Evolutionary conservation across 2,329 filamentous ascomycete genomes (phyloP), one percentile per base, ranked within the genome.

Genomic region (Colletotrichum spaethianum): DNA sequence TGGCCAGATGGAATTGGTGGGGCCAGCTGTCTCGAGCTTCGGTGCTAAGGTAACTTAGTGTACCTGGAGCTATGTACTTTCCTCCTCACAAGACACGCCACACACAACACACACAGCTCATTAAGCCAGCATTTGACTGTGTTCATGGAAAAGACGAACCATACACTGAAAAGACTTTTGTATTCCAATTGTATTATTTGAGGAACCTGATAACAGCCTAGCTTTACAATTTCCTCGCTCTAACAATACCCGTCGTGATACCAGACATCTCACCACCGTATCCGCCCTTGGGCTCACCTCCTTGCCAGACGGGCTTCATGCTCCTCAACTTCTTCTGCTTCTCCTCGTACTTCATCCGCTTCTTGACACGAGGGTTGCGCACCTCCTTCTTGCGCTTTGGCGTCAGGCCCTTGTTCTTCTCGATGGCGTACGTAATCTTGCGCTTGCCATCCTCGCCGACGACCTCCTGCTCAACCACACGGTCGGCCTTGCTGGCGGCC

Each of bases 321-420:
- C 93, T 96, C 78, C 90, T 91, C 79, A 98, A 84, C 88, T 98
- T 98, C 93, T 98, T 98, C 90, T 96, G 93, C 89, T 97, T 98
- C 82, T 95, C 93, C 80, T 97, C 95, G 82, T 91, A 99, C 90
- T 94, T 95, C 91, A 94, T 94, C 83, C 94, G 91, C 93, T 98
- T 98, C 93, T 98, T 99, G 75, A 98, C 96, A 81, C 96, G 89
- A 44, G 96, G 95, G 85, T 99, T 99, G 74, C 96, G 88, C 70
- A 95, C 93, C 77, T 97, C 95, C 91, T 99, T 98, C 88, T 93
- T 97, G 75, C 96, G 89, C 83, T 93, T 93, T 57, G 95, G 94
- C 71, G 94, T 92, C 74, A 99, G 85, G 40, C 96, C 96, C 89
- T 98, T 98, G 85, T 99, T 99, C 90, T 98, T 98, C 85, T 95